A percentile compares a stretch with the other conserved stretches of the same genome.
Evolutionary conservation across 495 filamentous ascomycete species (phyloP).

Genomic region (Penicillium tannophilum): DNA sequence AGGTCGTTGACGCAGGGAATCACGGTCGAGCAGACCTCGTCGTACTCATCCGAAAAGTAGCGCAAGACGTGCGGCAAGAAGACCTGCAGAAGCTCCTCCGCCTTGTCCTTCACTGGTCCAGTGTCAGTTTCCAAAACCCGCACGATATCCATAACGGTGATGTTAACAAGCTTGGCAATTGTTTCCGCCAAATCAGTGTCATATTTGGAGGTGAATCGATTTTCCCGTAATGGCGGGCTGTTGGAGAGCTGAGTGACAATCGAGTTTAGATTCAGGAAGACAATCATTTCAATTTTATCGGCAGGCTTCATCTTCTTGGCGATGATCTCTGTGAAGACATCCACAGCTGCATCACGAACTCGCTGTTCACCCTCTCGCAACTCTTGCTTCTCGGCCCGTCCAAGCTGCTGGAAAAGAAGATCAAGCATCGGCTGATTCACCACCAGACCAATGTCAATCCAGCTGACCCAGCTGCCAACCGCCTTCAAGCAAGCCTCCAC

Average conservation of each 20-base stretch:
- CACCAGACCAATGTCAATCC: conserved; percentile 93
- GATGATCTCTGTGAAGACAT: conserved; percentile 91
- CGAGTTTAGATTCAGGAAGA: conserved; percentile 79
- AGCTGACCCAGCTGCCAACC: conserved; percentile 93
- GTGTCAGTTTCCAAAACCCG: conserved; percentile 67
- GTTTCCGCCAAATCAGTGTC: conserved; percentile 93
- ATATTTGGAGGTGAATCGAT: conserved; percentile 78
- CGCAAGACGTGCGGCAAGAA: conserved; percentile 86
- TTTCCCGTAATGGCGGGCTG: conserved; percentile 74
- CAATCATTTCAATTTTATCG: conserved; percentile 93
- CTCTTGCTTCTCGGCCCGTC: conserved; percentile 56
- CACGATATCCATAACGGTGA: conserved; percentile 79
- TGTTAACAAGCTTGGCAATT: conserved; percentile 95
- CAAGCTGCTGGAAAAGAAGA: conserved; percentile 78
- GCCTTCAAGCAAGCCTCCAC: conserved; percentile 85
- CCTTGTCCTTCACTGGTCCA: conserved; percentile 57
- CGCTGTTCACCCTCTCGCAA: conserved; percentile 62
- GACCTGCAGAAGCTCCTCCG: conserved; percentile 72
- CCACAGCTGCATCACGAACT: conserved; percentile 83
- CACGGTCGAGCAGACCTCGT: conserved; percentile 94
- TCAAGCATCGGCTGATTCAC: conserved; percentile 85
- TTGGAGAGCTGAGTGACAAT: conserved; percentile 80
- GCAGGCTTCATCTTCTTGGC: conserved; percentile 94
- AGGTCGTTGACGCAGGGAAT: conserved; percentile 90
- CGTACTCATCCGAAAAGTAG: conserved; percentile 96